Percentiles rank a stretch among this genome's conserved stretches.
Conservation (phyloP, 805 yeast genomes). For the Cyberlindnera lachancei region DNA sequence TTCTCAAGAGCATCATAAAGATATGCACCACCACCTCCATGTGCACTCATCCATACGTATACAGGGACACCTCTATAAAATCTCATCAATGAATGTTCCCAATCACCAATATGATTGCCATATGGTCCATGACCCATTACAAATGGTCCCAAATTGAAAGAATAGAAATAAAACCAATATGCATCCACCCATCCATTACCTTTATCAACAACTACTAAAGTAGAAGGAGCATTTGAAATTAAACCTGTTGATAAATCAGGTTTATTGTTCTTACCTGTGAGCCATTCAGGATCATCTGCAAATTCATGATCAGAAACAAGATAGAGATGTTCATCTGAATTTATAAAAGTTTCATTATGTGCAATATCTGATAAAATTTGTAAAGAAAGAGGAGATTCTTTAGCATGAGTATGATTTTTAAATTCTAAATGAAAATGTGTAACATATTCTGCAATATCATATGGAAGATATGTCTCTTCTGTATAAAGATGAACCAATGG, state of each 20-base stretch:
- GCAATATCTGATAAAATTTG: constrained; percentile 20
- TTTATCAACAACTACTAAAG: constrained; percentile 77
- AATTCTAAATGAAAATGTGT: constrained; percentile 53
- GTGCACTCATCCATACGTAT: constrained; percentile 94
- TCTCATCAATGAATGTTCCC: constrained; percentile 92
- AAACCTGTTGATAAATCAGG: constrained; percentile 71
- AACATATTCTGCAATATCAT: constrained; percentile 67
- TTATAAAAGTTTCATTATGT: constrained; percentile 11
- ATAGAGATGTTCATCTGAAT: constrained; percentile 33
- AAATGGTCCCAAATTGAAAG: constrained; percentile 91
- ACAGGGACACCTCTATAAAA: constrained; percentile 76
- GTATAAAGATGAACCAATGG: constrained; percentile 84
- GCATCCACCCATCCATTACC: constrained; percentile 95
- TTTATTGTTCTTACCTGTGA: constrained; percentile 60
- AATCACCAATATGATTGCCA: constrained; percentile 96
- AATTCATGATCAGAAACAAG: constrained; percentile 69
- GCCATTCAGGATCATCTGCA: constrained; percentile 72
- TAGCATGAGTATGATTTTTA: constrained; percentile 37
- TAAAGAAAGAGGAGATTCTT: constrained; percentile 25
- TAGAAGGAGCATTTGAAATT: constrained; percentile 71
- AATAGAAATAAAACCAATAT: constrained; percentile 92
- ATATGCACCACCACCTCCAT: constrained; percentile 94
- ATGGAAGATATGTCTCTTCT: constrained; percentile 82
- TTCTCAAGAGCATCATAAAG: constrained; percentile 64
- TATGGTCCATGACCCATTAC: constrained; percentile 98